Conservation (phyloP, 2,329 filamentous ascomycete genomes). For the Cladophialophora exuberans region DNA sequence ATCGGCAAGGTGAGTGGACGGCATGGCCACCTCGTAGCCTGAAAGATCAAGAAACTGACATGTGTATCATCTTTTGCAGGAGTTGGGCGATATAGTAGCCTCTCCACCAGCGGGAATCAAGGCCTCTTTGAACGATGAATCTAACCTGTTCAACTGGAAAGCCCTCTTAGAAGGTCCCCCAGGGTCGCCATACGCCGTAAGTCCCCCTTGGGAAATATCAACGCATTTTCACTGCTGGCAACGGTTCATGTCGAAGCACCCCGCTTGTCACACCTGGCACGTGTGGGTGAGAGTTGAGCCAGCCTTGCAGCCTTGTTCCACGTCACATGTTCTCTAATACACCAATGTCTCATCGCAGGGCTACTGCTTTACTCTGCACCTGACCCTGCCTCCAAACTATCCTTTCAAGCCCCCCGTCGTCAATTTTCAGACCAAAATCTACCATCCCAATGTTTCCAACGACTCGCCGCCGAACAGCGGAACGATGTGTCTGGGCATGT, state of each 20-base stretch:
- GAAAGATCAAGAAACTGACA: background rate
- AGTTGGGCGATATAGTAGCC: slow-evolving; percentile 61
- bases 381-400: slow-evolving; percentile 77
- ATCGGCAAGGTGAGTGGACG: slow-evolving; percentile 47
- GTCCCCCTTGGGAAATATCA: slow-evolving; percentile 31
- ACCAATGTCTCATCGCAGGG: no score
- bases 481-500: slow-evolving; percentile 80
- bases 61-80: slow-evolving; percentile 46
- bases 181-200: slow-evolving; percentile 66
- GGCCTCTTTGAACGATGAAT: slow-evolving; percentile 62
- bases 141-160: slow-evolving; percentile 70
- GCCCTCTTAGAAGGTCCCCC: slow-evolving; percentile 68
- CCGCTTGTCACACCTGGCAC: no score
- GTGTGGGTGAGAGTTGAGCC: no score
- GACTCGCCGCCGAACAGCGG: slow-evolving; percentile 58
- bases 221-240: slow-evolving; percentile 1
- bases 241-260: no score
- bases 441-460: slow-evolving; percentile 79
- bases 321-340: no score
- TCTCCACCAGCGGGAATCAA: slow-evolving; percentile 61
- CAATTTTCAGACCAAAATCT: slow-evolving; percentile 85
- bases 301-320: no score
- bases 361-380: slow-evolving; percentile 73
- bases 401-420: slow-evolving; percentile 86
- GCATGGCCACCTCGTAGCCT: background rate